These are phyloP conservation scores for Aureobasidium melanogenum DNA, from an alignment of 2,329 filamentous ascomycete species.

Conservation along the genomic window DNA sequence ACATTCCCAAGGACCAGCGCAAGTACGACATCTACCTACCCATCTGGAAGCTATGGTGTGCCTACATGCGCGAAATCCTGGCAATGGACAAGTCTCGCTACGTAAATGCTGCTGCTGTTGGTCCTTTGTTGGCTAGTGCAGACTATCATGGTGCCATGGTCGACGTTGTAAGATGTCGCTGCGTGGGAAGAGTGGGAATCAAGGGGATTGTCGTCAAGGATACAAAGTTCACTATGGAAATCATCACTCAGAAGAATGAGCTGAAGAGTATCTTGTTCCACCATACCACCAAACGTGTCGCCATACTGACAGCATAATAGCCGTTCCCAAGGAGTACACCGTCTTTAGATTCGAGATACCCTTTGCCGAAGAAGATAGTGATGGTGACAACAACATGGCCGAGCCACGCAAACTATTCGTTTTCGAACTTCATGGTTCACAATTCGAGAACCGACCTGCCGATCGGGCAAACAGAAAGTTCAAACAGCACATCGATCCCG, in stretches of 20 bases:
- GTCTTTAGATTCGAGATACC: slow-evolving; percentile 71
- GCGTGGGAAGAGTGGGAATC: slow-evolving; percentile 71
- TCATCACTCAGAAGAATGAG: slow-evolving; percentile 63
- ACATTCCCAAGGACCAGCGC: slow-evolving; percentile 58
- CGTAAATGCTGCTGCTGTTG: slow-evolving; percentile 53
- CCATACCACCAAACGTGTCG: background rate
- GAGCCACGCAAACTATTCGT: slow-evolving; percentile 43
- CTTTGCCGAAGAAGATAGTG: slow-evolving; percentile 23
- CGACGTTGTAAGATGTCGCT: slow-evolving; percentile 73
- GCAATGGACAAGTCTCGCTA: slow-evolving; percentile 42
- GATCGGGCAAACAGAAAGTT: slow-evolving; percentile 89
- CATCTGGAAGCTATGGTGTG: slow-evolving; percentile 69
- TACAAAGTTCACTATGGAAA: slow-evolving; percentile 74
- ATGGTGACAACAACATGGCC: slow-evolving; percentile 17
- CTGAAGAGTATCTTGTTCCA: slow-evolving; percentile 51
- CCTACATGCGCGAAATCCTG: slow-evolving; percentile 76
- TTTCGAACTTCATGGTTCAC: slow-evolving; percentile 81
- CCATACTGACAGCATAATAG: slow-evolving; percentile 25
- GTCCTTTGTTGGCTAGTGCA: slow-evolving; percentile 66
- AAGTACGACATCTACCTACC: slow-evolving; percentile 71
- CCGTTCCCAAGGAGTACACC: slow-evolving; percentile 82
- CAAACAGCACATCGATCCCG: slow-evolving; percentile 69
- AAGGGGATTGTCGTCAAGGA: slow-evolving; percentile 84
- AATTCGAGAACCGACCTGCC: slow-evolving; percentile 72
- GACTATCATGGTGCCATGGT: slow-evolving; percentile 85